Evolutionary conservation across 371 early-diverging fungal genomes (phyloP), one percentile per base, ranked within the genome.

Genomic region (Parasitella parasitica): DNA sequence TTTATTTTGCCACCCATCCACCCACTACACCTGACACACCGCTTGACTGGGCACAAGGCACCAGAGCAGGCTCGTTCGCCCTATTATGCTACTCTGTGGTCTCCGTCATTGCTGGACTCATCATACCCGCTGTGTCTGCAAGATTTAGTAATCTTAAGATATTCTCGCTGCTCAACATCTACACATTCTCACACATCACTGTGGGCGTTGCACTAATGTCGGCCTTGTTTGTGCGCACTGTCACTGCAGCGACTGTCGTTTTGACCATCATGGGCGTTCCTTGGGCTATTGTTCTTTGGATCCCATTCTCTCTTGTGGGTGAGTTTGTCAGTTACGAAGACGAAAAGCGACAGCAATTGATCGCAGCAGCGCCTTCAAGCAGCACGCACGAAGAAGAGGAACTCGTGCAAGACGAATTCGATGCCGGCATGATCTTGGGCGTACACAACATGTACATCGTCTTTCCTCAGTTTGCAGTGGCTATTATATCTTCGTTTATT

Each of bases 391-490:
- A 22, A 6, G 51, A 52, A n/a, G 59, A 57, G 34, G 67, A 66
- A n/a, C 55, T 49, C 13, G 57, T 63, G 6, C 71, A 74, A 38
- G 66, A 74, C 15, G 81, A 81, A 13, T 81, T 81, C 59, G 81
- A 81, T 58, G 84, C 86, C 0, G 93, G 93, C 5, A 79, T 89
- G 72, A 83, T 91, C 4, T 69, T 94, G 7, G 94, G 93, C 1
- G 89, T 94, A 12, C 91, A 91, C 63, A 94, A 94, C 66, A 85
- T 92, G 76, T 92, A 90, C 59, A 87, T 94, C 58, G 92, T 91
- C 3, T 76, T 91, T 48, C 94, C 94, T 5, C 94, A 94, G 62
- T 87, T 87, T 73, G 78, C 72, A 2, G 83, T 85, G 16, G 84
- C 87, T 2, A 62, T 85, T 58, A 78, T 85, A 8, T 77, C 86